Evolutionary conservation across 2,329 filamentous ascomycete genomes (phyloP), one percentile per base, ranked within the genome.

Genomic region (Paracorniculantispora psalliotae): DNA sequence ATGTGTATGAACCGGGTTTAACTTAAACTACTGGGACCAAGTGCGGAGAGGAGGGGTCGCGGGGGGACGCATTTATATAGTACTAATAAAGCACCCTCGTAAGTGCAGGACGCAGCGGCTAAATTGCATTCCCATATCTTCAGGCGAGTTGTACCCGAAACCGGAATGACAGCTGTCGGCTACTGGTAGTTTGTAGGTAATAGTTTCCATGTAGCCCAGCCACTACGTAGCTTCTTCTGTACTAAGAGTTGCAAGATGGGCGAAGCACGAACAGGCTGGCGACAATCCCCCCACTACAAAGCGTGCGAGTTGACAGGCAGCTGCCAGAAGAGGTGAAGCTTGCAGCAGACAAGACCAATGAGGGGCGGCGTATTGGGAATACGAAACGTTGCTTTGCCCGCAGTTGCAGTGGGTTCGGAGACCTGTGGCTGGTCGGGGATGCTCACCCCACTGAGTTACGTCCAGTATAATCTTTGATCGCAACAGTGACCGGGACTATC

Each of bases 61-160:
- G 13, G 51, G 51, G 50, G 53, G 64, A 65, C 63, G 68, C 67
- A 48, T 63, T 59, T 57, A 57, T 10, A 21, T 21, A 26, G 44
- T 21, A 47, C 37, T n/a, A 21, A 51, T 23, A 7, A 10, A 25
- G 26, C 12, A 19, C 25, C 28, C 23, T 13, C 23, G 1, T 15
- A 12, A 15, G 10, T 37, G 33, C n/a, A 23, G 12, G 26, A 23
- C 21, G 39, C 51, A 33, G n/a, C 30, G 25, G 39, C 26, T 26
- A 25, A 26, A 25, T 33, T 17, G 26, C 23, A 49, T 41, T 12
- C 30, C 33, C 19, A 19, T 55, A n/a, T 35, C 35, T 25, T 25
- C 15, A 28, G 4, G 28, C 25, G 17, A 17, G 44, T 35, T n/a
- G 26, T 50, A 33, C 43, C 54, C 43, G 46, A 23, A 23, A 39